Percentiles rank a stretch among this genome's conserved stretches.
Conservation (phyloP, 208 protist genomes). For the Vickermania spadyakhi region DNA sequence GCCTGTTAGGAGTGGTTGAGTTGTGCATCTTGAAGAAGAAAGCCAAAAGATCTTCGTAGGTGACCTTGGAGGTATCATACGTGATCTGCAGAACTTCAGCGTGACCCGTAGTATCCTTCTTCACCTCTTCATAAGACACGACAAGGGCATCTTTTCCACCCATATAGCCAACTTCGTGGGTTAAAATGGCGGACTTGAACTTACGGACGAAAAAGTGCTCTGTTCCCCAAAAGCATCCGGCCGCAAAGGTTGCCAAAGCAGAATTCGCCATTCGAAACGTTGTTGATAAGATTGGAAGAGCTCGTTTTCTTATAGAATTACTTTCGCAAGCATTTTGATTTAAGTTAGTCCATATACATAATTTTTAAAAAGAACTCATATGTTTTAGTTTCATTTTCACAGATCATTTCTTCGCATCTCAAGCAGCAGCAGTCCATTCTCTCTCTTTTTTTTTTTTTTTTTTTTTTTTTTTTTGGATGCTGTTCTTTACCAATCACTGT, state of each 20-base stretch:
- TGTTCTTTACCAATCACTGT: background rate
- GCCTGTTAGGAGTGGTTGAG: conserved; percentile 88
- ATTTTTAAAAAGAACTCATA: too few species aligned
- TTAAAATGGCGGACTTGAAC: conserved; percentile 67
- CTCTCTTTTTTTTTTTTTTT: background rate
- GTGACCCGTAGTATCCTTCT: conserved; percentile 89
- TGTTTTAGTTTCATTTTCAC: too few species aligned
- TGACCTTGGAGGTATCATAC: conserved; percentile 75
- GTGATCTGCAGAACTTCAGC: conserved; percentile 91
- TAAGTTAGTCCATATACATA: too few species aligned
- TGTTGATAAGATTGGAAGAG: background rate
- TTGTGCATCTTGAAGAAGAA: conserved; percentile 95
- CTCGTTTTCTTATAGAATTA: background rate
- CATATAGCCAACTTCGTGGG: conserved; percentile 86
- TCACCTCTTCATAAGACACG: conserved; percentile 87
- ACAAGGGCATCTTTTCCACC: conserved; percentile 50
- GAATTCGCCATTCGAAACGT: conserved; percentile 5
- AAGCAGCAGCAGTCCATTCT: background rate
- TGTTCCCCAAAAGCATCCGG: conserved; percentile 91
- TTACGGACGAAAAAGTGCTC: conserved; percentile 87
- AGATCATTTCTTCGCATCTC: too few species aligned
- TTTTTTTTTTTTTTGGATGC: background rate
- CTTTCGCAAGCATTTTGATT: conserved; percentile 26
- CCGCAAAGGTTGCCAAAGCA: conserved; percentile 73
- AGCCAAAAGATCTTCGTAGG: conserved; percentile 78